phyloP scores from a whole-genome alignment of 306 rosid species.

The Prunus kanzakura region DNA sequence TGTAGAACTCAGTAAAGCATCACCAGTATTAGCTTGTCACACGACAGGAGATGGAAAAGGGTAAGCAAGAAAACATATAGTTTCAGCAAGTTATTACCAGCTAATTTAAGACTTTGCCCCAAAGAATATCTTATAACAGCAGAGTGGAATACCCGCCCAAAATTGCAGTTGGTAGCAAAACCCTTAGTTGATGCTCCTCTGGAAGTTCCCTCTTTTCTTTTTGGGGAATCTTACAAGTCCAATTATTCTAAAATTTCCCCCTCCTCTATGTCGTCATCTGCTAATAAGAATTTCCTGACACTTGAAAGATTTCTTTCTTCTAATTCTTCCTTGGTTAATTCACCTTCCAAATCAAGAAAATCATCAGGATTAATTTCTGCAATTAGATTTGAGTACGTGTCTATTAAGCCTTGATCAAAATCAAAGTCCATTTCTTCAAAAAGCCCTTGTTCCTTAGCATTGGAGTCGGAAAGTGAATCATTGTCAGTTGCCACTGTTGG shows the following conservation, averaged over 20 bases:
- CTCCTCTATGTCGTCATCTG: constrained; percentile 66
- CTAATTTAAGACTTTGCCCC: background rate
- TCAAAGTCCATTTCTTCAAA: constrained; percentile 42
- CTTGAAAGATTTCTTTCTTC: constrained; percentile 28
- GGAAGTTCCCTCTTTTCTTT: background rate
- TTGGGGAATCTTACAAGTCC: background rate
- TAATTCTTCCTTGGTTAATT: constrained; percentile 28
- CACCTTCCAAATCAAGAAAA: constrained; percentile 52
- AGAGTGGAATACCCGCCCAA: background rate
- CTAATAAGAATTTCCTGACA: constrained; percentile 17
- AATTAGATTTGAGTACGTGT: constrained; percentile 49
- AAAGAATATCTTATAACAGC: background rate
- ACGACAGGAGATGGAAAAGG: background rate
- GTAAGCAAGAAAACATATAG: background rate
- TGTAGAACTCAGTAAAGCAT: background rate
- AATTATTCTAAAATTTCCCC: constrained; percentile 71
- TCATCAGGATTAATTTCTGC: constrained; percentile 59
- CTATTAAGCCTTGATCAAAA: constrained; percentile 61
- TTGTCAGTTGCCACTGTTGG: constrained; percentile 32
- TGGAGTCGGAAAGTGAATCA: constrained; percentile 21
- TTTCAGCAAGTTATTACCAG: background rate
- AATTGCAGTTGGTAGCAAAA: background rate
- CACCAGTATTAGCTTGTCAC: background rate
- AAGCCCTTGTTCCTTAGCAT: constrained; percentile 26
- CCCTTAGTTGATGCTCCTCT: background rate